Conservation (phyloP, 2,329 filamentous ascomycete genomes). For the Escovopsis weberi region DNA sequence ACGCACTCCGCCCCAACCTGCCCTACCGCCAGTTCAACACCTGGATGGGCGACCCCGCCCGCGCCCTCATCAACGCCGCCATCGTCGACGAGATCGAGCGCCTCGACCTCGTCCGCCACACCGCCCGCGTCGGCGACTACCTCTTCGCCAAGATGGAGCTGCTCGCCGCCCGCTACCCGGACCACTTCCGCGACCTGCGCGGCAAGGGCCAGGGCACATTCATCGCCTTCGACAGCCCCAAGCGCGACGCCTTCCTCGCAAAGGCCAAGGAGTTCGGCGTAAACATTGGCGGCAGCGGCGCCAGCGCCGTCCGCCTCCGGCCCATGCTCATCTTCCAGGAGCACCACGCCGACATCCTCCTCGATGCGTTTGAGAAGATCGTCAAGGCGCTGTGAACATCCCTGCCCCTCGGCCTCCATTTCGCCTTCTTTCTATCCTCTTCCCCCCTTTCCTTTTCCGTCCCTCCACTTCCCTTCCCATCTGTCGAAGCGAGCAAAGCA, state of each 20-base stretch:
- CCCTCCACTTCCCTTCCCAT: no score
- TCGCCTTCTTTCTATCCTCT: no score
- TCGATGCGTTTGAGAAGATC: constrained; percentile 66
- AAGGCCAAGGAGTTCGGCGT: constrained; percentile 68
- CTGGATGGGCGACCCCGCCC: constrained; percentile 87
- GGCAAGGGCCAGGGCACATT: constrained; percentile 85
- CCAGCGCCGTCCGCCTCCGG: constrained; percentile 59
- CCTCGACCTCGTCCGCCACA: constrained; percentile 64
- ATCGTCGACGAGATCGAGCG: constrained; percentile 72
- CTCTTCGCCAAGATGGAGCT: constrained; percentile 55
- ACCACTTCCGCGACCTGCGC: constrained; percentile 67
- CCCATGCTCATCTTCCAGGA: constrained; percentile 91
- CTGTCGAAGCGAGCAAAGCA: no score
- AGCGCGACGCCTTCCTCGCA: constrained; percentile 63
- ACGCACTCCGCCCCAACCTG: constrained; percentile 71
- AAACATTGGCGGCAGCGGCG: constrained; percentile 77
- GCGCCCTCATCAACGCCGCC: constrained; percentile 70
- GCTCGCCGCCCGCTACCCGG: constrained; percentile 57
- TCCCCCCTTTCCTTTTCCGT: no score
- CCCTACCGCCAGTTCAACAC: constrained; percentile 95
- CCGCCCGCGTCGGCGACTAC: constrained; percentile 64
- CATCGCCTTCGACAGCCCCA: constrained; percentile 77
- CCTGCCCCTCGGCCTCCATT: not conserved
- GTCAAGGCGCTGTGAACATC: constrained; percentile 28
- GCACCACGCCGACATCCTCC: constrained; percentile 73